These are phyloP conservation scores for Clathrospora elynae DNA, from an alignment of 2,329 filamentous ascomycete species.

Conservation along the genomic window DNA sequence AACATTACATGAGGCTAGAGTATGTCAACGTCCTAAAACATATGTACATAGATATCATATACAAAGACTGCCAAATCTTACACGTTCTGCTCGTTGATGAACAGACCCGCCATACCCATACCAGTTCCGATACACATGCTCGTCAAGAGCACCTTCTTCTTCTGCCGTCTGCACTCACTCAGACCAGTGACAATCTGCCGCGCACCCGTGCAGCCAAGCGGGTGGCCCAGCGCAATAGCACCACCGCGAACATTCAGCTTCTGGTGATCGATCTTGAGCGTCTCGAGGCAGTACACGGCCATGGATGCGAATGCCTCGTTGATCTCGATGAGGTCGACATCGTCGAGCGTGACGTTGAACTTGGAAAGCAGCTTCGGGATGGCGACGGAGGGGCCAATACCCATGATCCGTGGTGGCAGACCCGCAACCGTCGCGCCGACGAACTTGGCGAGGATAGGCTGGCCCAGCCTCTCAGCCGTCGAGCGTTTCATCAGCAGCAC, in stretches of 20 bases:
- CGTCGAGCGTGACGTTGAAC: slow-evolving; percentile 76
- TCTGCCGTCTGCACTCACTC: slow-evolving; percentile 79
- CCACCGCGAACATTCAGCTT: slow-evolving; percentile 85
- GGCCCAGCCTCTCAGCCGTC: slow-evolving; percentile 80
- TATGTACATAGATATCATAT: background rate
- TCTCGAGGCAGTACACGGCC: slow-evolving; percentile 85
- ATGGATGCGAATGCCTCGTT: slow-evolving; percentile 99
- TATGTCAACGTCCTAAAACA: background rate
- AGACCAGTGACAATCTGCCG: slow-evolving; percentile 88
- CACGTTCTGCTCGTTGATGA: slow-evolving; percentile 64
- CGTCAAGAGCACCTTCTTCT: slow-evolving; percentile 89
- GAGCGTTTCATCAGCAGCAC: slow-evolving; percentile 93
- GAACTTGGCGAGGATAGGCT: slow-evolving; percentile 94
- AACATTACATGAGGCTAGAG: background rate
- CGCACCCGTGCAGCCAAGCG: slow-evolving; percentile 76
- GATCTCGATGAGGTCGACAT: slow-evolving; percentile 88
- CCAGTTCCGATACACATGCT: slow-evolving; percentile 83
- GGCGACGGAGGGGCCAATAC: slow-evolving; percentile 77
- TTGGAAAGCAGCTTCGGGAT: slow-evolving; percentile 82
- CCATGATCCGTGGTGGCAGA: slow-evolving; percentile 93
- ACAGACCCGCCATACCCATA: slow-evolving; percentile 69
- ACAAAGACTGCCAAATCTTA: background rate
- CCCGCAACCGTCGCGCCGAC: slow-evolving; percentile 90
- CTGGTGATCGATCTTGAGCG: slow-evolving; percentile 69
- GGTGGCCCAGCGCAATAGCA: slow-evolving; percentile 82